These are phyloP conservation scores for Aspergillus sclerotialis DNA, from an alignment of 2,329 filamentous ascomycete genomes.

Conservation along the genomic window DNA sequence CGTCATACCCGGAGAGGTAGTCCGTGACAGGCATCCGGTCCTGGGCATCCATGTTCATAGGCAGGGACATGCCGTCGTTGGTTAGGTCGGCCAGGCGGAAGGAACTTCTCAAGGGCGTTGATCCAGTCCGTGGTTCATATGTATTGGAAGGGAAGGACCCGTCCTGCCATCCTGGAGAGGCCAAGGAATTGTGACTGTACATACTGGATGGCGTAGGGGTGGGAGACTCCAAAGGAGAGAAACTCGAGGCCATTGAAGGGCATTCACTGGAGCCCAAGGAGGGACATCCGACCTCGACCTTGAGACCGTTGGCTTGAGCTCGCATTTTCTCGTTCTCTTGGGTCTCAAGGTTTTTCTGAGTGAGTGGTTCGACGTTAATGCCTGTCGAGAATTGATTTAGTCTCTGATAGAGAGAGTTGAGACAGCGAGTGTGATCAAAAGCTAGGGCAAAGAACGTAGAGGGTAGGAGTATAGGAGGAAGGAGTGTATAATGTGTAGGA, in stretches of 20 bases:
- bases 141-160: slow-evolving; percentile 20
- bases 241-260: slow-evolving; percentile 33
- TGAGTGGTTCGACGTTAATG: slow-evolving; percentile 20
- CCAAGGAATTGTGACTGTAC: slow-evolving; percentile 31
- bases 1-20: slow-evolving; percentile 31
- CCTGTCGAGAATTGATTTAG: slow-evolving; percentile 22
- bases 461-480: neutral
- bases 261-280: slow-evolving; percentile 34
- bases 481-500: neutral
- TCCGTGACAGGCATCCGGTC: slow-evolving; percentile 29
- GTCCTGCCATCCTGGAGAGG: slow-evolving; percentile 32
- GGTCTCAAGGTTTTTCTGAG: slow-evolving; percentile 20
- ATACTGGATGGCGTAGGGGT: slow-evolving; percentile 33
- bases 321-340: slow-evolving; percentile 31
- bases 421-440: too few species aligned
- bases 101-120: slow-evolving; percentile 27
- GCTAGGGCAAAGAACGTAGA: slow-evolving; percentile 1
- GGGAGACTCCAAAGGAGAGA: slow-evolving; percentile 34
- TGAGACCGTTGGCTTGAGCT: slow-evolving; percentile 29
- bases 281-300: slow-evolving; percentile 32
- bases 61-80: slow-evolving; percentile 25
- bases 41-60: slow-evolving; percentile 21
- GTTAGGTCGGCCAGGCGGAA: slow-evolving; percentile 31
- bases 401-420: too few species aligned
- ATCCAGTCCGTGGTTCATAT: slow-evolving; percentile 21